Evolutionary conservation across 1,139 yeast genomes (phyloP), one percentile per base, ranked within the genome.

Genomic region (Candida sanyaensis): DNA sequence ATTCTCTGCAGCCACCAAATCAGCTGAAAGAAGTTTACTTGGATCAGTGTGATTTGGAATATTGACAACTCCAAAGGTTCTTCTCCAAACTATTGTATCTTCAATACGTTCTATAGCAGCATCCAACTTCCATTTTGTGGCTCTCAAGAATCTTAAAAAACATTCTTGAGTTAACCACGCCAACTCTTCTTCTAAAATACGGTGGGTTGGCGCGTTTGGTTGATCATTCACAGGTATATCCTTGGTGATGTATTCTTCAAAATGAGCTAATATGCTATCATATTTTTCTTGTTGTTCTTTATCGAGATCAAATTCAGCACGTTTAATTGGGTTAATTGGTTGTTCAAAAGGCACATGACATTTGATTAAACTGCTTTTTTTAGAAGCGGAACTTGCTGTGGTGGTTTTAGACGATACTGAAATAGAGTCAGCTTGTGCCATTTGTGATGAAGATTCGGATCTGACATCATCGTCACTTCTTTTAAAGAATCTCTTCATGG

Each of bases 141-240:
- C 99, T 44, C 97, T 77, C 48, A 92, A 71, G 61, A 92, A 93
- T 60, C 99, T 77, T 59, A 90, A 68, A 48, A 93, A 76, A 62
- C 98, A 93, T 63, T 93, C 98, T 56, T 86, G 79, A 3, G 97
- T 88, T 45, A 93, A 71, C 97, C 98, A 93, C 1, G 96, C 88
- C 61, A 81, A 83, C 64, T 93, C 98, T 49, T 74, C 80, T 12
- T 71, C 80, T 13, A 64, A 49, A 4, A 71, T 49, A 1, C 65
- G 62, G 47, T 63, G 62, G 2, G 56, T 57, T 4, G 54, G 50
- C 5, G 68, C 62, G 8, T 54, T 56, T 7, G 55, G 48, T 26
- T 49, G 51, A 23, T 63, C 69, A 45, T 52, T 59, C 1, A 62
- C 59, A 2, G 70, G 69, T 28, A 64, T 54, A 2, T 60, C 65